Evolutionary conservation across 225 moss, liverwort and hornwort species (phyloP).

Genomic region (Physcomitrium patens): DNA sequence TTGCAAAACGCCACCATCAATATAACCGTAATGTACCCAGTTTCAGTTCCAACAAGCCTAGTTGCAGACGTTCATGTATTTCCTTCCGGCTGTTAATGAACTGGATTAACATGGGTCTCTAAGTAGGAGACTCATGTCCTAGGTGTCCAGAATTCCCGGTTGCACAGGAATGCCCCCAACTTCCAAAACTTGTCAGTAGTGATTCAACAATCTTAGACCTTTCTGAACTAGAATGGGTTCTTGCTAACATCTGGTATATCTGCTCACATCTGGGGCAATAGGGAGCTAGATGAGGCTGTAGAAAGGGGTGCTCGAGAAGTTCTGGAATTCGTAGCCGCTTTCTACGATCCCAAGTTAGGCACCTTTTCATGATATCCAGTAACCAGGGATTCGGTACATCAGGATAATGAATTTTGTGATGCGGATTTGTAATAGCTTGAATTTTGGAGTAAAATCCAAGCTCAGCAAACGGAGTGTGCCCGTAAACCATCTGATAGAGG

Average conservation of each 20-base stretch:
- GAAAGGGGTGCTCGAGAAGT: constrained; percentile 86
- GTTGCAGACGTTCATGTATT: neutral
- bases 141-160: constrained; percentile 2
- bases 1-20: neutral
- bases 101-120: constrained; percentile 11
- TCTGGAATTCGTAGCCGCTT: constrained; percentile 84
- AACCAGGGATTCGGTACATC: constrained; percentile 72
- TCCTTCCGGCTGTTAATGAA: neutral
- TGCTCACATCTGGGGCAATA: constrained; percentile 36
- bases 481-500: constrained; percentile 97
- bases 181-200: constrained; percentile 13
- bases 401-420: constrained; percentile 73
- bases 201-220: constrained; percentile 10
- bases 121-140: constrained; percentile 28
- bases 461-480: constrained; percentile 86
- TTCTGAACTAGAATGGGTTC: constrained; percentile 19
- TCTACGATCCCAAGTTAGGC: constrained; percentile 83
- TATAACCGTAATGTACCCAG: neutral
- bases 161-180: constrained; percentile 1
- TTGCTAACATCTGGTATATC: constrained; percentile 23
- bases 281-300: constrained; percentile 54
- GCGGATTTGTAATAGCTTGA: constrained; percentile 73
- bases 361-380: constrained; percentile 73
- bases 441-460: constrained; percentile 80
- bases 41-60: neutral